A percentile compares a stretch with the other conserved stretches of the same genome.
phyloP scores from a whole-genome alignment of 176 grass and related monocot genomes.

The Chloris gayana region DNA sequence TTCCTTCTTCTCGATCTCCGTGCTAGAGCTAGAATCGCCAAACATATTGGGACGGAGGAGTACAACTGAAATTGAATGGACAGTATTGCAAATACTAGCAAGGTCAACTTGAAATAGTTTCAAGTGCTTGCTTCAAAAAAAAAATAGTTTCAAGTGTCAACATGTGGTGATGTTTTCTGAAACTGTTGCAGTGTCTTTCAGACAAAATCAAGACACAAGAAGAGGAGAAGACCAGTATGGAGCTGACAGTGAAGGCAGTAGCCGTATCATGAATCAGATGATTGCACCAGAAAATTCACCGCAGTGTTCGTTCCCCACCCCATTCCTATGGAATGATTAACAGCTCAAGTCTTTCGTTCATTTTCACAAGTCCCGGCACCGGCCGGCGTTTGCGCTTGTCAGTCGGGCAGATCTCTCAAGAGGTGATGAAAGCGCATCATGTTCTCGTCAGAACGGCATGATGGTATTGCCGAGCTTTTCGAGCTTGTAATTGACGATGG shows the following conservation, averaged over 20 bases:
- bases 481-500: neutral
- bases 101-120: neutral
- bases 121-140: too few relatives aligned
- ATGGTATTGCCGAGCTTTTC: neutral
- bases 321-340: constrained; percentile 9
- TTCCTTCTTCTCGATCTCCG: too few relatives aligned
- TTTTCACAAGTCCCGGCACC: neutral
- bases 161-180: neutral
- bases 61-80: neutral
- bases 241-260: neutral
- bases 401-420: neutral
- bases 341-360: neutral
- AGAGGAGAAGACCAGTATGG: neutral
- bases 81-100: neutral
- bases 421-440: neutral
- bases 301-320: neutral
- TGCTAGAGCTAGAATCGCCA: too few relatives aligned
- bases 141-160: neutral
- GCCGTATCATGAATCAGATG: neutral
- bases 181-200: too few relatives aligned
- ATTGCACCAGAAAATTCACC: neutral
- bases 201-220: neutral
- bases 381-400: neutral
- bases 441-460: constrained; percentile 5
- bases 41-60: too few relatives aligned